Conservation (phyloP, 2,329 filamentous ascomycete species). For the Alternaria novae-zelandiae region DNA sequence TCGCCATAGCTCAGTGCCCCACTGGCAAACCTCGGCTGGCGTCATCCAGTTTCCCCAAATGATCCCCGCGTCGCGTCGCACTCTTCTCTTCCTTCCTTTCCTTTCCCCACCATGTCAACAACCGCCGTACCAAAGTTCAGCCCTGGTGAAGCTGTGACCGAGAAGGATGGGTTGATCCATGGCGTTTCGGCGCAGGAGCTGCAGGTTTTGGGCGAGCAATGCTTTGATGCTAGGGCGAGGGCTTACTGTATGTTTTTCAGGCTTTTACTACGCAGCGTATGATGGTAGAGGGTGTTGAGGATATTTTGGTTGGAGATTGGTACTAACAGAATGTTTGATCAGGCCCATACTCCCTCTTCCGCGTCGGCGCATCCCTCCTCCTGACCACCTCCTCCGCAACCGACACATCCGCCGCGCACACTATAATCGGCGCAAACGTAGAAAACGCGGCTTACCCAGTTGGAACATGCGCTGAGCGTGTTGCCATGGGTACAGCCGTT, state of each 20-base stretch:
- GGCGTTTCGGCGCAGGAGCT: conserved; percentile 70
- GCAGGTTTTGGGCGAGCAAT: conserved; percentile 65
- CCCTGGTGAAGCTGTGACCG: conserved; percentile 35
- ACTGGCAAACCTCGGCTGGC: conserved; percentile 20
- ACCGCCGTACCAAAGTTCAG: conserved; percentile 34
- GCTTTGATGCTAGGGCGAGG: conserved; percentile 72
- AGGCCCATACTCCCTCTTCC: conserved; percentile 89
- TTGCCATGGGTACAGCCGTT: conserved; percentile 81
- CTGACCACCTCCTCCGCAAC: conserved; percentile 24
- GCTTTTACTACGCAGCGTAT: background rate
- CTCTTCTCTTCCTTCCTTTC: conserved; percentile 25
- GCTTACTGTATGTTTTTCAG: conserved; percentile 74
- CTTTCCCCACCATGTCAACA: conserved; percentile 42
- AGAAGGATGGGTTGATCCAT: conserved; percentile 53
- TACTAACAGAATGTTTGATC: background rate
- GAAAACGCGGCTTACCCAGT: conserved; percentile 95
- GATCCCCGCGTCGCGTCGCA: conserved; percentile 18
- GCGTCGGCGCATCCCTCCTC: conserved; percentile 83
- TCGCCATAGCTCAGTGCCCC: conserved; percentile 16
- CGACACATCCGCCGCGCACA: conserved; percentile 51
- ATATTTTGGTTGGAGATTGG: background rate
- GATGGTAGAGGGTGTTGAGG: background rate
- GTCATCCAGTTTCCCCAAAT: conserved; percentile 16
- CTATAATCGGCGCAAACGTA: conserved; percentile 73
- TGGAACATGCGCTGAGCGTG: conserved; percentile 92